Evolutionary conservation across 352 stramenopile species (phyloP).

Genomic region (Phytophthora meadii): DNA sequence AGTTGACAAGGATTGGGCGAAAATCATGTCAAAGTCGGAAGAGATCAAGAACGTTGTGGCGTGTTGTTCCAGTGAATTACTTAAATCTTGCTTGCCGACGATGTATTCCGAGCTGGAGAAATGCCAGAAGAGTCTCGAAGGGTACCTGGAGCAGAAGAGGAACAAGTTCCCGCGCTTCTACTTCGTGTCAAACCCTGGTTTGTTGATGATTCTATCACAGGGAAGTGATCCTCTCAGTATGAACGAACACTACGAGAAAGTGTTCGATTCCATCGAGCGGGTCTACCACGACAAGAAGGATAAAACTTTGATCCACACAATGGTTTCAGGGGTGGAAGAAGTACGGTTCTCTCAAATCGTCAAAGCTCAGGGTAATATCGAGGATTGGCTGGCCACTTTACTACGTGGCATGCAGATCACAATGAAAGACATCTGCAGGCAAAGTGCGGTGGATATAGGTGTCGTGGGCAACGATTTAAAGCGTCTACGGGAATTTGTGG

Average conservation of each 20-base stretch:
- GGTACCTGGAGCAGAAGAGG: conserved; percentile 98
- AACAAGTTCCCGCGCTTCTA: conserved; percentile 99
- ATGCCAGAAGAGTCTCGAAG: conserved; percentile 98
- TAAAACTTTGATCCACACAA: conserved; percentile 95
- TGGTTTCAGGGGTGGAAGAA: conserved; percentile 95
- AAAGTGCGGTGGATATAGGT: conserved; percentile 93
- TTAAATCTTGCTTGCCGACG: conserved; percentile 96
- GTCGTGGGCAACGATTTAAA: conserved; percentile 93
- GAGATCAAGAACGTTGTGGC: conserved; percentile 93
- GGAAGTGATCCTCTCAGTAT: conserved; percentile 97
- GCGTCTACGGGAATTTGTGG: conserved; percentile 93
- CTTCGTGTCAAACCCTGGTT: conserved; percentile 97
- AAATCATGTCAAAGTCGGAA: conserved; percentile 96
- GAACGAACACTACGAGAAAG: conserved; percentile 99
- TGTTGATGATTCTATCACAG: conserved; percentile 98
- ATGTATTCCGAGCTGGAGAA: conserved; percentile 99
- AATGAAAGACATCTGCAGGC: conserved; percentile 97
- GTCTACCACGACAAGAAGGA: conserved; percentile 99
- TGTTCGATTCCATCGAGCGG: conserved; percentile 98
- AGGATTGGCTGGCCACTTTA: conserved; percentile 98
- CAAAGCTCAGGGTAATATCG: conserved; percentile 98
- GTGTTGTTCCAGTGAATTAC: conserved; percentile 96
- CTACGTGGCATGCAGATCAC: conserved; percentile 95
- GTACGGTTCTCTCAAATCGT: conserved; percentile 95
- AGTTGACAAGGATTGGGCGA: conserved; percentile 98